phyloP scores from a whole-genome alignment of 2,329 filamentous ascomycete genomes.

The Neonectria sp. region DNA sequence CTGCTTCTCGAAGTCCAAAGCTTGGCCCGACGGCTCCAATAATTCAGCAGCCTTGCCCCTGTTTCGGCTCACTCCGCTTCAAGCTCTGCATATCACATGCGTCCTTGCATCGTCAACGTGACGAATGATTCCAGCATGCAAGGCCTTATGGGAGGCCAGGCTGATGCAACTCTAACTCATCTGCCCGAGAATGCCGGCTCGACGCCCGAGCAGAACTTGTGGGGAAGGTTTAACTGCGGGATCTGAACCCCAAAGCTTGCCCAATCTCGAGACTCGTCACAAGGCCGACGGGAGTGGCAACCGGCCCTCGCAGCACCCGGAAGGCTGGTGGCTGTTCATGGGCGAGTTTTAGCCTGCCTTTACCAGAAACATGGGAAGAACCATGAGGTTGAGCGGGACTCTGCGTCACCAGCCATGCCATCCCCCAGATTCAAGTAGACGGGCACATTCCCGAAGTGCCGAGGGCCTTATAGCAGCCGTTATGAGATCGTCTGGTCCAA shows the following conservation, averaged over 20 bases:
- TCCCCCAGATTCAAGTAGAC: conserved; percentile 19
- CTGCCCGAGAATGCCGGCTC: conserved; percentile 31
- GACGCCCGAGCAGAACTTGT: conserved; percentile 26
- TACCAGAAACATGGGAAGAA: conserved; percentile 35
- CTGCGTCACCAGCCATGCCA: conserved; percentile 18
- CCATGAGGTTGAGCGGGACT: conserved; percentile 25
- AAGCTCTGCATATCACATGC: conserved; percentile 26
- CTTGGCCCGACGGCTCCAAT: not conserved
- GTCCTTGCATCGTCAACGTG: conserved; percentile 12
- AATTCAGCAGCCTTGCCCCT: conserved; percentile 10
- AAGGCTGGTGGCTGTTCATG: conserved; percentile 26
- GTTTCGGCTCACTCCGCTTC: conserved; percentile 13
- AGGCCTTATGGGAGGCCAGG: not conserved
- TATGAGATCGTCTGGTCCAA: not conserved
- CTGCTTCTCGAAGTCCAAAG: not conserved
- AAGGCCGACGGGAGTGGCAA: conserved; percentile 21
- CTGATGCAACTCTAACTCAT: conserved; percentile 24
- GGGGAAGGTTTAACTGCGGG: conserved; percentile 34
- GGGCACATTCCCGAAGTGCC: conserved; percentile 29
- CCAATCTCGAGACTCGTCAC: conserved; percentile 16
- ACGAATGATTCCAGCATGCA: conserved; percentile 1
- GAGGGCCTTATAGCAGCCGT: not conserved
- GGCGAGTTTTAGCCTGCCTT: conserved; percentile 20
- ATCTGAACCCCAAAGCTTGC: conserved; percentile 25
- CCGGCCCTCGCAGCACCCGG: not conserved